Percentiles rank a stretch among this genome's conserved stretches.
Evolutionary conservation across 1,284 basidiomycete genomes (phyloP).

Genomic region (Sanghuangporus sanghuang): DNA sequence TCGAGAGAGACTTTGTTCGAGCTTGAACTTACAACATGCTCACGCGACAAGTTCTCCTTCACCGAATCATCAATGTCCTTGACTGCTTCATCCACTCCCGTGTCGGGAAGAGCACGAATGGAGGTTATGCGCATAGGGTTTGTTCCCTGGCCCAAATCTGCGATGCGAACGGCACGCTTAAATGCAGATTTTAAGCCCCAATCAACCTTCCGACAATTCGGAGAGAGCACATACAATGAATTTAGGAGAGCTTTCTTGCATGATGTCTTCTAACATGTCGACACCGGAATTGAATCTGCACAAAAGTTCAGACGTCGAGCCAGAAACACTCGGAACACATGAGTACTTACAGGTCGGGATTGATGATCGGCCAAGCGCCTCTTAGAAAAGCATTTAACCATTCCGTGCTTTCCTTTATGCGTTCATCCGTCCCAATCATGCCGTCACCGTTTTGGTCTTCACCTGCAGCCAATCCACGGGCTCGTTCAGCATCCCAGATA

Average conservation of each 20-base stretch:
- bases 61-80: conserved; percentile 1
- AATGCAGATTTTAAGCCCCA: background rate
- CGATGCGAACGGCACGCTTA: conserved; percentile 33
- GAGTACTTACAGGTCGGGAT: conserved; percentile 29
- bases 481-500: conserved; percentile 33
- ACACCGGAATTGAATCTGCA: conserved; percentile 29
- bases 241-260: conserved; percentile 34
- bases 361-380: conserved; percentile 35
- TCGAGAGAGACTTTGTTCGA: no score
- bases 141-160: conserved; percentile 31
- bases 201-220: background rate
- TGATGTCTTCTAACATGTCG: conserved; percentile 38
- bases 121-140: conserved; percentile 33
- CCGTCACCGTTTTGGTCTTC: conserved; percentile 29
- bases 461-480: conserved; percentile 31
- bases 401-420: conserved; percentile 34
- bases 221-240: conserved; percentile 28
- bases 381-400: conserved; percentile 34
- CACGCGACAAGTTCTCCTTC: conserved; percentile 15
- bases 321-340: background rate
- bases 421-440: conserved; percentile 26
- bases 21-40: conserved; percentile 18
- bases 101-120: conserved; percentile 32
- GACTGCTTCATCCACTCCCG: conserved; percentile 18
- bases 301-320: background rate